Conservation (phyloP, 345 rosid genomes). For the Camelina neglecta region DNA sequence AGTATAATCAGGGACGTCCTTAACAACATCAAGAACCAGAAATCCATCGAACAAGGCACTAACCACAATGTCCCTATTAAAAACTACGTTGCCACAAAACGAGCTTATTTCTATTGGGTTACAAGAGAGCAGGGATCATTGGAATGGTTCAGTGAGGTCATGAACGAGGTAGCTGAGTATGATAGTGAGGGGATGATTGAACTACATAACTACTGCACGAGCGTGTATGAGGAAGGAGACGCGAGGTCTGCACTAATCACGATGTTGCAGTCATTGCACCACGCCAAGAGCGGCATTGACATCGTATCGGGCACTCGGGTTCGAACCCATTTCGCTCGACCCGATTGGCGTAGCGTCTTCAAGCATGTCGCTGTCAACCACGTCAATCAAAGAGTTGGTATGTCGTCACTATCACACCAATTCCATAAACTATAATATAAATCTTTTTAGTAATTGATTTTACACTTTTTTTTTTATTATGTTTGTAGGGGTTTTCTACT, state of each 20-base stretch:
- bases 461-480: neutral
- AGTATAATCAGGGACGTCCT: conserved; percentile 81
- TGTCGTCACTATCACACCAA: conserved; percentile 24
- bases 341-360: conserved; percentile 70
- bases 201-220: conserved; percentile 73
- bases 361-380: conserved; percentile 73
- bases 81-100: conserved; percentile 59
- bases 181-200: conserved; percentile 66
- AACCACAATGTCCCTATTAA: conserved; percentile 35
- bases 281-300: conserved; percentile 74
- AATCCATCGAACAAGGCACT: conserved; percentile 51
- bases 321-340: conserved; percentile 70
- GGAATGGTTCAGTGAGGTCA: conserved; percentile 76
- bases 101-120: conserved; percentile 85
- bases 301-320: conserved; percentile 70
- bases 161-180: conserved; percentile 71
- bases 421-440: neutral
- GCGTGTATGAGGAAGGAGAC: conserved; percentile 83
- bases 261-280: conserved; percentile 79
- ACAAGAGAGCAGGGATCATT: conserved; percentile 86
- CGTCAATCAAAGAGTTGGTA: conserved; percentile 66
- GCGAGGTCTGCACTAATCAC: conserved; percentile 82
- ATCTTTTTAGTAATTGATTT: neutral
- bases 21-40: conserved; percentile 73
- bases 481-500: conserved; percentile 67